Base-by-base conservation (phyloP, 1,139 yeast species). In the Taphrina confusa region DNA sequence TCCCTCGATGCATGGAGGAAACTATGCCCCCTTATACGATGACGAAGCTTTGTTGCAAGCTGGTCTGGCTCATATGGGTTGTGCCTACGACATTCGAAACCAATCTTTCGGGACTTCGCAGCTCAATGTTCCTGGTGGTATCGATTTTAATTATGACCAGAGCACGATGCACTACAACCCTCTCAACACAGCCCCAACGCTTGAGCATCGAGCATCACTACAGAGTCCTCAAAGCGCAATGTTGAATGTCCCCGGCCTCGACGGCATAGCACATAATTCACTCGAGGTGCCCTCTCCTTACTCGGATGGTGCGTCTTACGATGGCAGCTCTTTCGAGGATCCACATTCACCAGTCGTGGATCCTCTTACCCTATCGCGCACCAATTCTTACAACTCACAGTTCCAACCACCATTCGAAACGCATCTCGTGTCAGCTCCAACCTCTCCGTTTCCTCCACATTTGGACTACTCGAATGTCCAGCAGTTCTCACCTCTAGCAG, bases 231-330 rank as follows among this genome's bases (percentile, higher is more conserved):
- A 12, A 23, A 11, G 20, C 14, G 6, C 30, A 37, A 8, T 27
- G 2, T 37, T 45, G 22, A 37, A 28, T 11, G 50, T 45, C 23
- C 50, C 50, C 18, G 25, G 31, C n/a, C 9, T 12, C 8, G 52
- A 47, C 20, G 30, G 34, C 12, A 23, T 45, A 14, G 27, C 25
- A 8, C 52, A 31, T 6, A 6, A 28, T 9, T 25, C 42, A 5
- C 51, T 54, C 30, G 58, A 44, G 11, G 51, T 54, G 8, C 58
- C 49, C 16, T 44, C 58, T 9, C 58, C 58, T 3, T 54, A 44
- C 44, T 44, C 58, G 9, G 58, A 54, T 36, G 14, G 49, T 30
- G 57, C 36, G 5, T 22, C 49, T 11, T 54, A 40, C 31, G 51
- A 40, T 2, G 51, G 58, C 14, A 27, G 51, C 16, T 23, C 39